Percentiles rank a stretch among this genome's conserved stretches.
These are phyloP conservation scores for Mytilinidion resinicola DNA, from an alignment of 495 filamentous ascomycete species.

Conservation along the genomic window DNA sequence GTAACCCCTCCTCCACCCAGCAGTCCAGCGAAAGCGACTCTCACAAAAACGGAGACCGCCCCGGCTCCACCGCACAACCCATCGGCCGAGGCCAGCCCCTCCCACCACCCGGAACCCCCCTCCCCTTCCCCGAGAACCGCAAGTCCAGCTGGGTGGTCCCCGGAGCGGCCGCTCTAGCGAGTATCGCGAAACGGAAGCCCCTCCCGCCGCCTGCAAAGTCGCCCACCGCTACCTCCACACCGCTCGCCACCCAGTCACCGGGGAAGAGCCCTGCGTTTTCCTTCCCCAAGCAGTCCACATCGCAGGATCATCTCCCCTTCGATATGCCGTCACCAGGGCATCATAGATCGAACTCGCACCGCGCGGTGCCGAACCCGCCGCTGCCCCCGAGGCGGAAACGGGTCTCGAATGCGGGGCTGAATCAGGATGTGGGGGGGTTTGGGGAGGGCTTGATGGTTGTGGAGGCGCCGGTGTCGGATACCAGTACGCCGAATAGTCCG, in stretches of 20 bases:
- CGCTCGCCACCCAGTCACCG: too few relatives aligned
- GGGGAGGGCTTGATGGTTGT: slow-evolving; percentile 9
- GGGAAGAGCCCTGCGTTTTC: too few relatives aligned
- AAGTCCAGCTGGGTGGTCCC: not conserved
- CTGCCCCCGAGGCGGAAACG: slow-evolving; percentile 7
- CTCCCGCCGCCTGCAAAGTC: not conserved
- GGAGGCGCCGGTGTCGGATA: slow-evolving; percentile 6
- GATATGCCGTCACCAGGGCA: not conserved
- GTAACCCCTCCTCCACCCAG: not conserved
- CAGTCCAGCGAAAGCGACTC: too few relatives aligned
- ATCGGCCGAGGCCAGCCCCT: slow-evolving; percentile 33
- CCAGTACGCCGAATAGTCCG: slow-evolving; percentile 10
- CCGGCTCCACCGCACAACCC: slow-evolving; percentile 12
- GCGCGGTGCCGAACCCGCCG: not conserved
- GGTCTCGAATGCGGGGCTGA: slow-evolving; percentile 1
- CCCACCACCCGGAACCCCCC: slow-evolving; percentile 29
- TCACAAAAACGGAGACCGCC: not conserved
- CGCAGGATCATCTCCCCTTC: not conserved
- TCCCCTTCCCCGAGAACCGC: slow-evolving; percentile 13
- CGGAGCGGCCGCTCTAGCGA: not conserved
- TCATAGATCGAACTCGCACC: not conserved
- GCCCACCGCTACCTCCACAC: not conserved
- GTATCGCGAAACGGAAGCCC: not conserved
- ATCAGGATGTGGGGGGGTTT: not conserved
- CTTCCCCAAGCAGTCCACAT: too few relatives aligned